Base-by-base conservation (phyloP, 2,329 filamentous ascomycete species). In the Chrysosphaeria jannelii region DNA sequence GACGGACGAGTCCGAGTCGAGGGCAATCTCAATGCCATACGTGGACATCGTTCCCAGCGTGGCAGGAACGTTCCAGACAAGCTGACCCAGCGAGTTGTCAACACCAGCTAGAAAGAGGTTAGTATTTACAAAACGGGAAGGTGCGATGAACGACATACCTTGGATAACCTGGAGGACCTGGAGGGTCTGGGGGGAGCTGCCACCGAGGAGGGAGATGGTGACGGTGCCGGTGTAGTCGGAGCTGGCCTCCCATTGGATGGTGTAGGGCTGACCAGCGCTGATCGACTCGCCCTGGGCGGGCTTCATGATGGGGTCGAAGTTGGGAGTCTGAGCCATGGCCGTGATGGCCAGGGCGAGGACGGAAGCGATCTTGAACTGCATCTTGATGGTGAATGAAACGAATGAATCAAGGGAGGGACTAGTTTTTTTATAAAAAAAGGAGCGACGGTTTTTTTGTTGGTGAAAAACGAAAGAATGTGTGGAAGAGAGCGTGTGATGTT, bases 21-120 rank as follows among this genome's bases (percentile, higher is more conserved):
- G 46, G 30, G 39, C 39, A 42, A 68, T 45, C 43, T 49, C 45
- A 38, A 68, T 45, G 32, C 61, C 62, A 42, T 66, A 67, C 35
- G 50, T 48, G 24, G 43, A 44, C 19, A 45, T 36, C 27, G 34
- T n/a, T 20, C 50, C 53, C 14, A 56, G 46, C 14, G 36, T 30
- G 28, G 44, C 35, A 36, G 44, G 45, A 24, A 65, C 47, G 13
- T 35, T 30, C 61, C 61, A 67, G 28, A 29, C 32, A 46, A 44
- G 64, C 10, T 35, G 33, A 25, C 47, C 49, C 17, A 34, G 36
- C 21, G 39, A 36, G 41, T 52, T 53, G 28, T 48, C 34, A 32
- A 64, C 36, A 27, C 44, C 47, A 23, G 39, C 57, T 63, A 28
- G 0, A 6, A n/a, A n/a, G 6, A 6, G 8, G 21, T 17, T 9